These are phyloP conservation scores for Harringtonia lauricola DNA, from an alignment of 2,329 filamentous ascomycete genomes.

Conservation along the genomic window DNA sequence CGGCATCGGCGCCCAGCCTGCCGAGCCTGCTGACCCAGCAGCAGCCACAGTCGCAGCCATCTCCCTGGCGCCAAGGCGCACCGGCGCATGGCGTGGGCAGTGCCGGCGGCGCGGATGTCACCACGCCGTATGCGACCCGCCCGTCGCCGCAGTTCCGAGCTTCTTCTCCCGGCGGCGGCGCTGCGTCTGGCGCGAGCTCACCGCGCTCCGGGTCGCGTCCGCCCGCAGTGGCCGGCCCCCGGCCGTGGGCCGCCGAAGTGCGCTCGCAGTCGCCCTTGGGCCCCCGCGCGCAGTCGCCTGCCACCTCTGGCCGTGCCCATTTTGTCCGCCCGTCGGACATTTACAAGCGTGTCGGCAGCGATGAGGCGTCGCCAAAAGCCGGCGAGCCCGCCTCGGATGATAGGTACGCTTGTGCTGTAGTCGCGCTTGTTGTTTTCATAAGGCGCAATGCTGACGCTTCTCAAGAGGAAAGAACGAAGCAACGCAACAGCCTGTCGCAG, in stretches of 20 bases:
- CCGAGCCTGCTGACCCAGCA: background rate
- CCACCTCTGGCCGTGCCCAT: constrained; percentile 35
- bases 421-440: background rate
- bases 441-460: background rate
- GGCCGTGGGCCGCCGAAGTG: constrained; percentile 19
- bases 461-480: background rate
- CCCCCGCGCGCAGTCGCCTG: constrained; percentile 15
- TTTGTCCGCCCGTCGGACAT: constrained; percentile 69
- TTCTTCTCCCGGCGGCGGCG: background rate
- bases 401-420: background rate
- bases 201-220: constrained; percentile 13
- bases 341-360: constrained; percentile 47
- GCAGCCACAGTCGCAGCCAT: background rate
- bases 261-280: constrained; percentile 23
- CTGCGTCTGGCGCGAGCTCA: background rate
- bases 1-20: too few relatives aligned
- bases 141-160: constrained; percentile 7
- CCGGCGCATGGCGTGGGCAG: constrained; percentile 8
- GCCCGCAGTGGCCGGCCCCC: constrained; percentile 17
- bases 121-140: too few relatives aligned
- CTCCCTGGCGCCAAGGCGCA: constrained; percentile 8
- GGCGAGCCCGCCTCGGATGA: too few relatives aligned
- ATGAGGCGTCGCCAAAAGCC: background rate
- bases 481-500: background rate
- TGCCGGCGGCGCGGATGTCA: background rate